Conservation (phyloP, 208 protist species). For the Blastocrithidia nonstop region DNA sequence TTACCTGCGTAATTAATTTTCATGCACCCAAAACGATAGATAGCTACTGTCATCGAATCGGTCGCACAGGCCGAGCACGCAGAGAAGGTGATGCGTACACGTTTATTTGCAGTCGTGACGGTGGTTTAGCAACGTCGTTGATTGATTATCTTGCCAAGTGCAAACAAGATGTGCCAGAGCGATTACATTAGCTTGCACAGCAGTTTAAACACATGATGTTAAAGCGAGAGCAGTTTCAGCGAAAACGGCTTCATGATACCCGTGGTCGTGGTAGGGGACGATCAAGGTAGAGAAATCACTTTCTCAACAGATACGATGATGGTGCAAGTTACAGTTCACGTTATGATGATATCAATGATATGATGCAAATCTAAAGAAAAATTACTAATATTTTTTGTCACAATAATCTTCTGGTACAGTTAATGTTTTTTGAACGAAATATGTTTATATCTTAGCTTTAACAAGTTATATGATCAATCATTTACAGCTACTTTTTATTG, state of each 20-base stretch:
- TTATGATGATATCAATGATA: neutral
- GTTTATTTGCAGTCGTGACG: conserved; percentile 53
- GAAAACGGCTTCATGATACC: neutral
- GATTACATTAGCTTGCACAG: conserved; percentile 30
- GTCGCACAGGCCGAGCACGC: conserved; percentile 87
- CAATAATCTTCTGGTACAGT: too few species aligned
- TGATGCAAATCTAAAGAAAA: too few species aligned
- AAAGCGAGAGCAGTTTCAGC: neutral
- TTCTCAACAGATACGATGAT: neutral
- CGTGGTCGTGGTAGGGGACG: neutral
- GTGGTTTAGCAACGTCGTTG: conserved; percentile 37
- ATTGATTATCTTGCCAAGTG: conserved; percentile 54
- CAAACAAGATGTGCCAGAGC: conserved; percentile 26
- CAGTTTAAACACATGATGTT: conserved; percentile 4
- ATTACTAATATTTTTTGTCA: too few species aligned
- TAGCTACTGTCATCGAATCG: conserved; percentile 93
- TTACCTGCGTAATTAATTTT: conserved; percentile 90
- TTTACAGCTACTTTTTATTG: too few species aligned
- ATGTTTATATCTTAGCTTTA: too few species aligned
- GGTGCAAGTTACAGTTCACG: too few species aligned
- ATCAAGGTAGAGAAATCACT: neutral
- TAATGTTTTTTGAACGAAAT: too few species aligned
- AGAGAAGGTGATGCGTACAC: conserved; percentile 67
- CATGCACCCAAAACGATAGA: conserved; percentile 84
- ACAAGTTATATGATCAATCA: too few species aligned